Percentiles rank a stretch among this genome's conserved stretches.
Conservation (phyloP, 169 alveolate genomes). For the Plasmodium malariae region DNA sequence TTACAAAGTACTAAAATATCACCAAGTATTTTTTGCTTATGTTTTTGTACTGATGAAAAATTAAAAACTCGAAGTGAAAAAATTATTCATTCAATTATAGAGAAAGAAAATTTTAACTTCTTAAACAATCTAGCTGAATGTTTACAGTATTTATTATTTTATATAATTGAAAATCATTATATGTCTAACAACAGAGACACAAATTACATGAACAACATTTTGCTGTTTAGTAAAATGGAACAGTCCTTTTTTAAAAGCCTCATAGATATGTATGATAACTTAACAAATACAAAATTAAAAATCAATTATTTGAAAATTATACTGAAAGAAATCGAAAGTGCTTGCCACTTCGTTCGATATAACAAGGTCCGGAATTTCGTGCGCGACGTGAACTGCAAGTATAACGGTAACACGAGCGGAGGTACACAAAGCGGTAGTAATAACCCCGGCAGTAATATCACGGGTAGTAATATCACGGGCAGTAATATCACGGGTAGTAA, state of each 20-base stretch:
- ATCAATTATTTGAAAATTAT: constrained; percentile 47
- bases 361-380: constrained; percentile 39
- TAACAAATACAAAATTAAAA: constrained; percentile 27
- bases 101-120: constrained; percentile 58
- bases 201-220: not conserved
- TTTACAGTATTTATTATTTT: constrained; percentile 51
- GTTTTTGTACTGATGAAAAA: constrained; percentile 39
- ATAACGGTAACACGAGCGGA: not conserved
- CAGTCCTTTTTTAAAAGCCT: constrained; percentile 33
- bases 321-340: constrained; percentile 65
- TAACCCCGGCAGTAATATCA: not conserved
- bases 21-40: constrained; percentile 51
- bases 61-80: constrained; percentile 64
- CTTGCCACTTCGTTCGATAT: constrained; percentile 52
- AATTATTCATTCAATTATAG: constrained; percentile 41
- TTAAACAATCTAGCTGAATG: constrained; percentile 65
- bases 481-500: not conserved
- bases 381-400: constrained; percentile 29
- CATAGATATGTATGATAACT: constrained; percentile 46
- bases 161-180: constrained; percentile 64
- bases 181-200: not conserved
- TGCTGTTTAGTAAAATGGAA: constrained; percentile 60
- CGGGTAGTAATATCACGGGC: not conserved
- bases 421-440: not conserved
- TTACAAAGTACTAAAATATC: constrained; percentile 39